A percentile compares a stretch with the other conserved stretches of the same genome.
Conservation (phyloP, 2,329 filamentous ascomycete genomes). For the Calcarisporium arbuscula region DNA sequence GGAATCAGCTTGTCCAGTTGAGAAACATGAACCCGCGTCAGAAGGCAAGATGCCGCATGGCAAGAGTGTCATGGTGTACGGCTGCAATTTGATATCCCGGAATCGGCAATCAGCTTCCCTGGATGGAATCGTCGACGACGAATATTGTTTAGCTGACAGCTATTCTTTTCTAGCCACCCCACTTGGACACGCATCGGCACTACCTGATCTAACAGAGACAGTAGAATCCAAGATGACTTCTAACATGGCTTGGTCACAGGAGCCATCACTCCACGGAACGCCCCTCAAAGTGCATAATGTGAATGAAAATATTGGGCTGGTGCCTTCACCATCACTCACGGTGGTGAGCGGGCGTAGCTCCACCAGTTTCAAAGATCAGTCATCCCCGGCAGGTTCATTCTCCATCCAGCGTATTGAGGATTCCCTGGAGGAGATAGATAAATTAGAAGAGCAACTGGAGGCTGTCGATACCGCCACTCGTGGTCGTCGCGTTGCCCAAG, state of each 20-base stretch:
- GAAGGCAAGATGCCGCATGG: no score
- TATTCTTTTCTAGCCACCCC: constrained; percentile 44
- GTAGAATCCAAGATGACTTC: constrained; percentile 9
- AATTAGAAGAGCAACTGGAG: constrained; percentile 56
- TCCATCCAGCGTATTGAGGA: constrained; percentile 52
- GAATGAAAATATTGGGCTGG: constrained; percentile 22
- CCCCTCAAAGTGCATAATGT: constrained; percentile 24
- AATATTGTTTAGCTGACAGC: constrained; percentile 23
- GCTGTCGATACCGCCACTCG: constrained; percentile 37
- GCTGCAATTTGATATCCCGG: constrained; percentile 46
- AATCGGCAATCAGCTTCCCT: constrained; percentile 16
- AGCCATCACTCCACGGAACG: constrained; percentile 16
- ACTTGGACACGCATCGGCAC: constrained; percentile 22
- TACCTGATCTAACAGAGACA: constrained; percentile 9
- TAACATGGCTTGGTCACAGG: constrained; percentile 18
- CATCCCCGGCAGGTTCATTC: constrained; percentile 23
- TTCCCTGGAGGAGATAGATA: constrained; percentile 56
- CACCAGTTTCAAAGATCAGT: constrained; percentile 28
- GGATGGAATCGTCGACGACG: constrained; percentile 11
- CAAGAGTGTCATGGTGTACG: constrained; percentile 27
- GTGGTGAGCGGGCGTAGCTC: constrained; percentile 22
- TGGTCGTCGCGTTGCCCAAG: constrained; percentile 24
- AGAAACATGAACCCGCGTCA: constrained; percentile 7
- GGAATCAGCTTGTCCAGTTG: constrained; percentile 18
- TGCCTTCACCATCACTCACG: constrained; percentile 26